phyloP scores from a whole-genome alignment of 176 grass and related monocot species.

The Phragmites australis region DNA sequence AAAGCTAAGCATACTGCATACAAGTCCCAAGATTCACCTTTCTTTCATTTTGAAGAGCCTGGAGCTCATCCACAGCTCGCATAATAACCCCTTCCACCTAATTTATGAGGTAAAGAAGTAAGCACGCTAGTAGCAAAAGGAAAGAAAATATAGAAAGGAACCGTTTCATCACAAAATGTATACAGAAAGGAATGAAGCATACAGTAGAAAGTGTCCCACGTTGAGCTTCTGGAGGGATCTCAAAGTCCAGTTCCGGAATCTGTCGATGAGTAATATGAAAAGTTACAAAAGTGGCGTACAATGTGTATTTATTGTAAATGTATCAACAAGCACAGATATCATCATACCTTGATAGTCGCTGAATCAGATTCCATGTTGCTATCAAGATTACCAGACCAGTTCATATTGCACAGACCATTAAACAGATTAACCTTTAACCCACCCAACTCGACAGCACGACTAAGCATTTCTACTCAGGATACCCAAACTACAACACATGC shows the following conservation, averaged over 20 bases:
- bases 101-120: conserved; percentile 11
- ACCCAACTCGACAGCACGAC: no score
- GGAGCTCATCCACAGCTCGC: conserved; percentile 73
- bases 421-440: no score
- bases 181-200: conserved; percentile 30
- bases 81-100: conserved; percentile 88
- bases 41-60: conserved; percentile 84
- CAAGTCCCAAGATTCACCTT: conserved; percentile 54
- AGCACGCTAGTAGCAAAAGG: neutral
- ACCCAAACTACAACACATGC: no score
- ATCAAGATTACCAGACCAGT: no score
- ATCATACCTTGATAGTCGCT: conserved; percentile 85
- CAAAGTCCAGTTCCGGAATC: conserved; percentile 94
- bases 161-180: neutral
- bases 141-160: conserved; percentile 10
- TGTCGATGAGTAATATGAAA: conserved; percentile 35
- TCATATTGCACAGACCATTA: no score
- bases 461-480: no score
- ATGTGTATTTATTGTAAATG: neutral
- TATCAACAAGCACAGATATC: neutral
- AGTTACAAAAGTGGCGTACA: conserved; percentile 16
- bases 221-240: conserved; percentile 96
- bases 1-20: conserved; percentile 9
- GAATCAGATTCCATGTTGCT: conserved; percentile 99
- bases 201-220: conserved; percentile 81